A percentile compares a stretch with the other conserved stretches of the same genome.
Evolutionary conservation across 1,284 basidiomycete species (phyloP).

Genomic region (Apiotrichum gamsii): DNA sequence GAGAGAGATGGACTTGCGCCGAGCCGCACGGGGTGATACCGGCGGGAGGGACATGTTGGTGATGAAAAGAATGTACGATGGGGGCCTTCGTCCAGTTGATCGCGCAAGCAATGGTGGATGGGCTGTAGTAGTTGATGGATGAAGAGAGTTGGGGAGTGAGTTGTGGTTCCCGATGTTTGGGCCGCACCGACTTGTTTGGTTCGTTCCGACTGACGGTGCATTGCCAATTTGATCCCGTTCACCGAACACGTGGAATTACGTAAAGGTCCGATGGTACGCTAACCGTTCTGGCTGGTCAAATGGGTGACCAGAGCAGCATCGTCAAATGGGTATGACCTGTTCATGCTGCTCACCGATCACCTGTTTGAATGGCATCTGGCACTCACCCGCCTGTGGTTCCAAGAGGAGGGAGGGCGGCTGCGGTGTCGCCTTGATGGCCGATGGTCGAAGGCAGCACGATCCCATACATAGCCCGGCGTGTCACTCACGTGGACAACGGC

Average conservation of each 20-base stretch:
- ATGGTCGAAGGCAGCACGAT: slow-evolving; percentile 45
- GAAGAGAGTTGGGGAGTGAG: too few relatives aligned
- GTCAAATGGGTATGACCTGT: slow-evolving; percentile 65
- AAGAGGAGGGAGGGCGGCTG: slow-evolving; percentile 45
- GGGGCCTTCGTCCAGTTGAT: too few relatives aligned
- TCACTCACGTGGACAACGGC: slow-evolving; percentile 53
- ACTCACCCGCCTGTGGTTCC: slow-evolving; percentile 61
- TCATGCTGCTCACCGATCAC: too few relatives aligned
- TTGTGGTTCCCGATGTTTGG: too few relatives aligned
- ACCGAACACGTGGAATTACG: too few relatives aligned
- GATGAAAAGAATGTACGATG: too few relatives aligned
- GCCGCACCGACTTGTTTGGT: too few relatives aligned
- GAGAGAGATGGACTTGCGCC: slow-evolving; percentile 28
- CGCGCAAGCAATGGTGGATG: too few relatives aligned
- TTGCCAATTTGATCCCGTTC: too few relatives aligned
- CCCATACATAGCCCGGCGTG: slow-evolving; percentile 49
- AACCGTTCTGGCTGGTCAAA: slow-evolving; percentile 53
- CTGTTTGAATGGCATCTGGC: slow-evolving; percentile 90
- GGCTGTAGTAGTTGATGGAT: too few relatives aligned
- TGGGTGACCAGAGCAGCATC: too few relatives aligned
- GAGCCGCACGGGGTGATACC: slow-evolving; percentile 9
- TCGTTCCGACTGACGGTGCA: too few relatives aligned
- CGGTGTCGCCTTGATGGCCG: slow-evolving; percentile 41
- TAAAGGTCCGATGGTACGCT: slow-evolving; percentile 85
- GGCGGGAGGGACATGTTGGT: slow-evolving; percentile 18